These are phyloP conservation scores for Penicillium argentinense DNA, from an alignment of 495 filamentous ascomycete genomes.

Conservation along the genomic window DNA sequence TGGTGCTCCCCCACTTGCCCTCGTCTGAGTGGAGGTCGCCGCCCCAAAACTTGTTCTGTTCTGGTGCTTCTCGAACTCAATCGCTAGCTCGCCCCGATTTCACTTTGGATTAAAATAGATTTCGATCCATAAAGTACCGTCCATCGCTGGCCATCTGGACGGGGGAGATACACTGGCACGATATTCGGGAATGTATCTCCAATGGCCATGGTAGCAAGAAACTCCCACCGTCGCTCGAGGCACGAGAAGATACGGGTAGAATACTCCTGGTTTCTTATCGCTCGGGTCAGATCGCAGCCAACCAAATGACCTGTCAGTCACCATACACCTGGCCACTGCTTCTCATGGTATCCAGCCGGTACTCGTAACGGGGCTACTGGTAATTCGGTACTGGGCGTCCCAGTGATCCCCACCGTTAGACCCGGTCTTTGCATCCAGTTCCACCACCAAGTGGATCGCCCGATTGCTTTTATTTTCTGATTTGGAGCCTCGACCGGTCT, in stretches of 20 bases:
- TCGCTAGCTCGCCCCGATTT: not conserved
- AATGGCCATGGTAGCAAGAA: too few relatives aligned
- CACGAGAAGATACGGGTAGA: too few relatives aligned
- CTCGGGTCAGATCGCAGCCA: too few relatives aligned
- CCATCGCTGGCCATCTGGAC: too few relatives aligned
- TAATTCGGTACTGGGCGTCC: constrained; percentile 9
- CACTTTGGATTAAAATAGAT: not conserved
- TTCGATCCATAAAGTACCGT: not conserved
- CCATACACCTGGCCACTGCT: not conserved
- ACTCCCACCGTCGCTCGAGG: too few relatives aligned
- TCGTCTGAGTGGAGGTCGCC: not conserved
- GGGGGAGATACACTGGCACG: too few relatives aligned
- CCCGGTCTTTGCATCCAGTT: constrained; percentile 16
- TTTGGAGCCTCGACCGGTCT: constrained; percentile 22
- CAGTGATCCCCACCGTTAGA: constrained; percentile 25
- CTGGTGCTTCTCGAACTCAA: constrained; percentile 1
- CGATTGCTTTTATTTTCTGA: constrained; percentile 18
- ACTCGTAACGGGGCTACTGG: constrained; percentile 11
- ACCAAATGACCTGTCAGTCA: too few relatives aligned
- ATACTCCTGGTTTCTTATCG: too few relatives aligned
- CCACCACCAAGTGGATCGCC: constrained; percentile 24
- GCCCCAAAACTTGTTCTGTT: not conserved
- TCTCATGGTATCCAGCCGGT: constrained; percentile 6
- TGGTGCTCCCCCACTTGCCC: not conserved
- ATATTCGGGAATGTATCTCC: too few relatives aligned